Base-by-base conservation (phyloP, 192 early-diverging fungal genomes). In the Coemansia sp. region DNA sequence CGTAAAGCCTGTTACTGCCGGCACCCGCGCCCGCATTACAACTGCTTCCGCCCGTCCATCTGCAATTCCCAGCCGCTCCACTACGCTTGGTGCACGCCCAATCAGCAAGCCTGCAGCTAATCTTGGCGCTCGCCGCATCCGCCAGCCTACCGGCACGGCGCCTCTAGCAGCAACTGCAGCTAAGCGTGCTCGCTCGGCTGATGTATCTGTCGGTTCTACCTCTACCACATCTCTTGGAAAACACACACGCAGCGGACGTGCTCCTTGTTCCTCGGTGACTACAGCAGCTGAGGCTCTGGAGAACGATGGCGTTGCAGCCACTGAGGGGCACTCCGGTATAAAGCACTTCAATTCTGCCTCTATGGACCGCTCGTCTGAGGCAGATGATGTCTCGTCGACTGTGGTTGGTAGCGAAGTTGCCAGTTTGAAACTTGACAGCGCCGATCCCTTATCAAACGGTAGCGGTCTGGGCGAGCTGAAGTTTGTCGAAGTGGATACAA, bases 181-280 rank as follows among this genome's bases (percentile, higher is more conserved):
- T 23, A 71, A 69, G 77, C 67, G 68, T 10, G 49, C 61, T 2
- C 65, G 62, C 4, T 55, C 68, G n/a, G 55, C 62, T 0, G 57
- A 56, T 2, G 65, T 48, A 3, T n/a, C 50, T 23, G 23, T 19
- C 0, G 18, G 23, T 0, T 12, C 49, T 1, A 21, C 27, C 7
- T 8, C 16, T 18, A 30, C 49, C 2, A 9, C 62, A 12, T 55
- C 58, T 16, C 52, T 73, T 14, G 71, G 76, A n/a, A 78, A 78
- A 59, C 76, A 78, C 56, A 78, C 76, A 14, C 76, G 76, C 14
- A 73, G 76, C 63, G 71, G 70, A 5, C 69, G 76, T 19, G 26
- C 44, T 19, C 27, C 62, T 10, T 60, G 49, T 22, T n/a, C 47
- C 0, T 53, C 25, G 16, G 23, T 31, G 51, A 14, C 60, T 0